phyloP scores from a whole-genome alignment of 2,329 filamentous ascomycete species.

The Ophioceras dolichostomum region DNA sequence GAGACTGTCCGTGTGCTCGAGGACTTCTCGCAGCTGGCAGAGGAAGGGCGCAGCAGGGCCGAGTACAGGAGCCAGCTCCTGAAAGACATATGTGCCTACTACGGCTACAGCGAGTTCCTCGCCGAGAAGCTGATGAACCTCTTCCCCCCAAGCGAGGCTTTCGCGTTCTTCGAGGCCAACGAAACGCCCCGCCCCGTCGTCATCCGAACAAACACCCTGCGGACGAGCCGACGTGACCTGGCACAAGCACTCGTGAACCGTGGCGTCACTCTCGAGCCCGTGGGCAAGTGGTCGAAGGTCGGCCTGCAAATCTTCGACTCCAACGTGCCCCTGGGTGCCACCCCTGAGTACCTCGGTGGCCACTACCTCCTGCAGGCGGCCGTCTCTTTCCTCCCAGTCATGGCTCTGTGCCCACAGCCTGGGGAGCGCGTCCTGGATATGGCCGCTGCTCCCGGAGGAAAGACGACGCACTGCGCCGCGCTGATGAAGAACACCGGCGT shows the following conservation, averaged over 20 bases:
- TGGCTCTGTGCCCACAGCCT: conserved; percentile 91
- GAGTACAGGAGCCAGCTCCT: conserved; percentile 83
- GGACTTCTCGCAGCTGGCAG: conserved; percentile 71
- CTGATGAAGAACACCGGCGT: conserved; percentile 96
- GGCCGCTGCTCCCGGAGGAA: conserved; percentile 91
- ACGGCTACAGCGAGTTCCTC: conserved; percentile 90
- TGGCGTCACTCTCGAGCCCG: conserved; percentile 88
- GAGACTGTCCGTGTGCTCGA: conserved; percentile 88
- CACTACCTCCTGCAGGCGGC: conserved; percentile 98
- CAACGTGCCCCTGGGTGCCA: conserved; percentile 74
- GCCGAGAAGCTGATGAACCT: conserved; percentile 91
- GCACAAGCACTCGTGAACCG: conserved; percentile 92
- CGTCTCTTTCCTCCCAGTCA: conserved; percentile 92
- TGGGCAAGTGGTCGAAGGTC: conserved; percentile 98
- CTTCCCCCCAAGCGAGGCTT: conserved; percentile 85
- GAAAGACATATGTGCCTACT: conserved; percentile 91
- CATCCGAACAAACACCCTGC: conserved; percentile 91
- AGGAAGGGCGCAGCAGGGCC: conserved; percentile 67
- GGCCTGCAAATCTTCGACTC: conserved; percentile 94
- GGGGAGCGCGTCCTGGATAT: conserved; percentile 85
- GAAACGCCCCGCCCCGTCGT: conserved; percentile 85
- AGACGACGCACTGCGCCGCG: conserved; percentile 92
- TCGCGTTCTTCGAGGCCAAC: conserved; percentile 98
- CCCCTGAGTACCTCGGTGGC: conserved; percentile 91
- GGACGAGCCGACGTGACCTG: conserved; percentile 63